Evolutionary conservation across 2,329 filamentous ascomycete species (phyloP).

Genomic region (Aspergillus japonicus): DNA sequence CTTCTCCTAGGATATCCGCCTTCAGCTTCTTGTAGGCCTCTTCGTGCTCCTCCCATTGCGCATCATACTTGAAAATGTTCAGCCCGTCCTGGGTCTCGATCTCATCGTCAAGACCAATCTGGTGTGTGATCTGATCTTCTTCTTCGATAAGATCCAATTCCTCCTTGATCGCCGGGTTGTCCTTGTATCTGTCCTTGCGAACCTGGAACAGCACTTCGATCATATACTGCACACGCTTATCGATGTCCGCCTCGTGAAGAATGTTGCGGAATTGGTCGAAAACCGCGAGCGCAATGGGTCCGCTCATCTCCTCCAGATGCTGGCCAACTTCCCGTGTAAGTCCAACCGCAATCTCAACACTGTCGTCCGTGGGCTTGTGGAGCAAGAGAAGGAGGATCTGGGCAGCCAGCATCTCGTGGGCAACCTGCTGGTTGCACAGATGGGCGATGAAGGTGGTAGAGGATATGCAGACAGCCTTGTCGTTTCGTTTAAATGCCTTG

Average conservation of each 20-base stretch:
- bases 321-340: conserved; percentile 91
- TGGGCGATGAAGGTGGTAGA: conserved; percentile 95
- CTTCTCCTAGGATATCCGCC: conserved; percentile 90
- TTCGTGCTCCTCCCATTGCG: conserved; percentile 87
- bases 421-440: conserved; percentile 92
- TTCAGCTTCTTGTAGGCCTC: conserved; percentile 86
- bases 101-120: conserved; percentile 75
- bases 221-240: conserved; percentile 99
- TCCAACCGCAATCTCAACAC: conserved; percentile 94
- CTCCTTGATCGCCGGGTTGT: conserved; percentile 85
- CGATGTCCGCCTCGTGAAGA: conserved; percentile 92
- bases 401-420: conserved; percentile 87
- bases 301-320: conserved; percentile 93
- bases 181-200: conserved; percentile 93
- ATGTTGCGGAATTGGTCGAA: conserved; percentile 97
- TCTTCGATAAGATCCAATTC: conserved; percentile 95
- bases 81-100: conserved; percentile 81
- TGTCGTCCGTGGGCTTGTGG: conserved; percentile 94
- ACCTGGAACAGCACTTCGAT: conserved; percentile 97
- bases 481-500: conserved; percentile 93
- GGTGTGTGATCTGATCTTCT: conserved; percentile 95
- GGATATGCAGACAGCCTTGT: conserved; percentile 91
- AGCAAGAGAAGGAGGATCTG: conserved; percentile 90
- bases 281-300: conserved; percentile 79
- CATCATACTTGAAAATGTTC: conserved; percentile 94